Evolutionary conservation across 495 filamentous ascomycete genomes (phyloP), one percentile per base, ranked within the genome.

Genomic region (Talaromyces adpressus): DNA sequence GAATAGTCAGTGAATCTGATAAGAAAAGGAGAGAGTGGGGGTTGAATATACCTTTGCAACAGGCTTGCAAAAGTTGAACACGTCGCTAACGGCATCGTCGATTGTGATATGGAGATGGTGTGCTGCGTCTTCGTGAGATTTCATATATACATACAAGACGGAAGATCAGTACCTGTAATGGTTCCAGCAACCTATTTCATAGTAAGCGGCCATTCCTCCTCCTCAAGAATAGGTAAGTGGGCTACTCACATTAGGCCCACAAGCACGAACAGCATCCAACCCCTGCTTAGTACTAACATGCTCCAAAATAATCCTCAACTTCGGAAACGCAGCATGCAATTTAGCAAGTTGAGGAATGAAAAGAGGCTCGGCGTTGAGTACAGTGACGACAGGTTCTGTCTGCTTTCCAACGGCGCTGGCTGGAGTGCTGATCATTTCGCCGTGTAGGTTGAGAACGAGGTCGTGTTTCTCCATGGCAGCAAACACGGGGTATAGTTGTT

Each of bases 201-300:
- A 14, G 14, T 29, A 32, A 27, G 30, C 14, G 14, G 3, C 22
- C 25, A 22, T 36, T 20, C 18, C n/a, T 36, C 20, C n/a, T n/a
- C 5, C 4, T 0, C 6, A 29, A 22, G 1, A 9, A 12, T 7
- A 2, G n/a, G 4, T 12, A 57, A 11, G n/a, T 36, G 12, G 5
- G 14, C 1, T 54, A 27, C 36, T 63, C 20, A 96, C 92, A 5
- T 83, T 91, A 16, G 87, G 83, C 0, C 91, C 91, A 68, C 88
- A 91, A 39, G 83, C 78, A 67, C 81, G 82, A 27, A 97, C 91
- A 4, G 89, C 86, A 65, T 89, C 86, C 14, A 96, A 76, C 0
- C 90, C 93, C n/a, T 87, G 89, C 1, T 85, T 87, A 1, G 90
- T 92, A 29, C 89, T 94, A 78, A 89, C 92, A 74, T 96, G 92